A percentile compares a stretch with the other conserved stretches of the same genome.
Evolutionary conservation across 768 basidiomycete species (phyloP).

Genomic region (Suillus clintonianus): DNA sequence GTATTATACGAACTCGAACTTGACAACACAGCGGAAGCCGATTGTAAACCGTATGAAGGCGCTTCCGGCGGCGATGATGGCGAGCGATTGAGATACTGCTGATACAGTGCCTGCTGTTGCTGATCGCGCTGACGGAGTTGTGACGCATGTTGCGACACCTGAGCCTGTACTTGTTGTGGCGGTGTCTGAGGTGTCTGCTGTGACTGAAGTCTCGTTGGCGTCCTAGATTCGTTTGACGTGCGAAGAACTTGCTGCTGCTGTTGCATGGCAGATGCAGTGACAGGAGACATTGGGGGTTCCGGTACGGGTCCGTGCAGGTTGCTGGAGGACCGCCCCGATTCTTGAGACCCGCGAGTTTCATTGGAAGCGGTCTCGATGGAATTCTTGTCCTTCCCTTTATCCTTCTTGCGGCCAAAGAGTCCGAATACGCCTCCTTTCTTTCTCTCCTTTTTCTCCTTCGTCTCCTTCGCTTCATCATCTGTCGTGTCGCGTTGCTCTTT

Average conservation of each 20-base stretch:
- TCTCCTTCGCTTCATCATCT: slow-evolving; percentile 49
- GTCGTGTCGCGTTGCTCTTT: slow-evolving; percentile 44
- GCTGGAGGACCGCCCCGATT: slow-evolving; percentile 57
- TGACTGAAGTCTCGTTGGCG: slow-evolving; percentile 22
- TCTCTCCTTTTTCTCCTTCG: slow-evolving; percentile 54
- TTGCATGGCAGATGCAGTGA: slow-evolving; percentile 53
- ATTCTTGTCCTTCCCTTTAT: slow-evolving; percentile 67
- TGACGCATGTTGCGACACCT: slow-evolving; percentile 61
- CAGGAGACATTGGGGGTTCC: slow-evolving; percentile 48
- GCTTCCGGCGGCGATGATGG: slow-evolving; percentile 78
- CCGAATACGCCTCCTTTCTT: slow-evolving; percentile 76
- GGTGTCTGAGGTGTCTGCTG: slow-evolving; percentile 31
- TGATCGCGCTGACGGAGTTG: slow-evolving; percentile 85
- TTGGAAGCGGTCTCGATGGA: slow-evolving; percentile 56
- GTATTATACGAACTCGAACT: slow-evolving; percentile 43
- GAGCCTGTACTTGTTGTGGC: slow-evolving; percentile 31
- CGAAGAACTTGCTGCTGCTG: slow-evolving; percentile 52
- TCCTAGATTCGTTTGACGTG: slow-evolving; percentile 17
- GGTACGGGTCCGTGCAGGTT: slow-evolving; percentile 33
- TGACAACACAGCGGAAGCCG: slow-evolving; percentile 66
- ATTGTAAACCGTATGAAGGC: slow-evolving; percentile 74
- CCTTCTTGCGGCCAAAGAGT: slow-evolving; percentile 76
- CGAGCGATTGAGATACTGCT: slow-evolving; percentile 86
- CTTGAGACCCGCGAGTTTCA: slow-evolving; percentile 56
- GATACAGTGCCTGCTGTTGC: slow-evolving; percentile 85